phyloP scores from a whole-genome alignment of 805 yeast genomes.

The Ogataea sp. region DNA sequence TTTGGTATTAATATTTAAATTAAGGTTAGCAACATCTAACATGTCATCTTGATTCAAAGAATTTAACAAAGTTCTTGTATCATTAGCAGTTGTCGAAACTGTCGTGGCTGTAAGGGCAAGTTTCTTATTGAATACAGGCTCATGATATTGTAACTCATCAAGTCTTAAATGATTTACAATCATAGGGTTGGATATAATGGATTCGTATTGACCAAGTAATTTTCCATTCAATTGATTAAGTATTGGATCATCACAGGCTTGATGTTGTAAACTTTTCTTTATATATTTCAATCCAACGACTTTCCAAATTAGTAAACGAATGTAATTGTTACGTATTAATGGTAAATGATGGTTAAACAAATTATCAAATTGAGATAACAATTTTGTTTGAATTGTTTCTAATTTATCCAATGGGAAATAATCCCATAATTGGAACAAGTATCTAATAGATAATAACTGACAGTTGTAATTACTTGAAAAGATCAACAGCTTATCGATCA shows the following conservation, averaged over 20 bases:
- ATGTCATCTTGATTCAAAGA: not conserved
- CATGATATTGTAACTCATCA: not conserved
- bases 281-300: constrained; percentile 24
- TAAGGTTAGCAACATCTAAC: not conserved
- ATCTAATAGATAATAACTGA: constrained; percentile 55
- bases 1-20: constrained; percentile 33
- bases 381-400: no score
- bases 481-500: constrained; percentile 38
- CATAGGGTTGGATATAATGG: not conserved
- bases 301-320: constrained; percentile 63
- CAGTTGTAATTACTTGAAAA: constrained; percentile 52
- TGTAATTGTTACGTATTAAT: constrained; percentile 60
- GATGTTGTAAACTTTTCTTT: not conserved
- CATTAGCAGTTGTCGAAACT: no score
- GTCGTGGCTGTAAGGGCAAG: no score
- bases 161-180: not conserved
- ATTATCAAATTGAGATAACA: no score
- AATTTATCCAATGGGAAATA: no score
- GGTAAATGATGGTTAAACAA: constrained; percentile 78
- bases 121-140: not conserved
- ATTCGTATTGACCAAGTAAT: not conserved
- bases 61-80: no score
- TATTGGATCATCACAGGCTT: not conserved
- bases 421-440: constrained; percentile 71
- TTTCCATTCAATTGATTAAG: no score